These are phyloP conservation scores for Heracleum sosnowskyi DNA, from an alignment of 129 eudicot species.

Conservation along the genomic window DNA sequence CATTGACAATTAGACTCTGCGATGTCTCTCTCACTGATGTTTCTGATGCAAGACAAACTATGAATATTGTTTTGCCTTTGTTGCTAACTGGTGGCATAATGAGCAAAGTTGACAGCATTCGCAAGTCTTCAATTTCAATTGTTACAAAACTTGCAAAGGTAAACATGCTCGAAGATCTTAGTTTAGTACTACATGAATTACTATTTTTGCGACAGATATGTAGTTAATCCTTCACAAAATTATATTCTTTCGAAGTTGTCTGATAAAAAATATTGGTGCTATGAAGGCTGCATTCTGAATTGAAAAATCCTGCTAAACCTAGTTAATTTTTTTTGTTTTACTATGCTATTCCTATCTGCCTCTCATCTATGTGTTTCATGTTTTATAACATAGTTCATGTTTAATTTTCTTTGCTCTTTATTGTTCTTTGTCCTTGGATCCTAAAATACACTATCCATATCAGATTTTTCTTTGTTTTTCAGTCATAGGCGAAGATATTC, in stretches of 20 bases:
- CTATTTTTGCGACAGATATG: neutral
- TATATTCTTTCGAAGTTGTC: neutral
- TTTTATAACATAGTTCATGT: neutral
- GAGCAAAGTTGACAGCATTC: constrained; percentile 95
- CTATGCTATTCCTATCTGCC: neutral
- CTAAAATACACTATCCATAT: neutral
- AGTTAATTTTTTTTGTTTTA: neutral
- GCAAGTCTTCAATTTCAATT: constrained; percentile 78
- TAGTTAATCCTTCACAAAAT: neutral
- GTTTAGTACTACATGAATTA: neutral
- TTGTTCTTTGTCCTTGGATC: neutral
- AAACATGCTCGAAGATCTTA: constrained; percentile 10
- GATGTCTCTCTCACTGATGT: constrained; percentile 78
- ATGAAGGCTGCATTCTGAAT: neutral
- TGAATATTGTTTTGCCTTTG: constrained; percentile 82
- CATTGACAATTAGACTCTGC: constrained; percentile 79
- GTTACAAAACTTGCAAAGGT: constrained; percentile 98
- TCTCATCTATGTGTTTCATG: neutral
- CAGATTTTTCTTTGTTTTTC: neutral
- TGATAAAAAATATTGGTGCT: neutral
- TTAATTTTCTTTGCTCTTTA: neutral
- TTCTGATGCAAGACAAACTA: constrained; percentile 64
- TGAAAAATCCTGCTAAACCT: neutral
- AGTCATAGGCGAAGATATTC: neutral
- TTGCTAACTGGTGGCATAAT: constrained; percentile 86